A percentile compares a stretch with the other conserved stretches of the same genome.
Evolutionary conservation across 2,329 filamentous ascomycete genomes (phyloP).

Genomic region (Daldinia sp.): DNA sequence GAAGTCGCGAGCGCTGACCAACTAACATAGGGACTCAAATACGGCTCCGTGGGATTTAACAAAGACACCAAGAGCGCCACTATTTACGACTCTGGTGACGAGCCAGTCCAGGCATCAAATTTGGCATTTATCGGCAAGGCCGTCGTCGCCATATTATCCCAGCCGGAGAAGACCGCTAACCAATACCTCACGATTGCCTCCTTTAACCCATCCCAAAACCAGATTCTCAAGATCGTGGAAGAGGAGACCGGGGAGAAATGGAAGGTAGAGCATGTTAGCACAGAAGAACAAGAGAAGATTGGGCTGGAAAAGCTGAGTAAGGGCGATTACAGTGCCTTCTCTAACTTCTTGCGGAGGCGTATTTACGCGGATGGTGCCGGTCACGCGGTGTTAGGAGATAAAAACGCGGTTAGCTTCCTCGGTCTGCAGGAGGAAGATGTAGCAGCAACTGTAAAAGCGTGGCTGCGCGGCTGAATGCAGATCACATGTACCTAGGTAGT

Average conservation of each 20-base stretch:
- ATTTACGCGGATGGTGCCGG: slow-evolving; percentile 47
- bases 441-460: slow-evolving; percentile 42
- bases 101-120: slow-evolving; percentile 64
- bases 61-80: slow-evolving; percentile 61
- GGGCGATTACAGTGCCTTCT: slow-evolving; percentile 55
- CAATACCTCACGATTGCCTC: slow-evolving; percentile 69
- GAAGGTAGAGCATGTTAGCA: slow-evolving; percentile 56
- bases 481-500: slow-evolving; percentile 8
- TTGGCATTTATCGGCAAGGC: slow-evolving; percentile 64
- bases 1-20: background rate
- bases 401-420: slow-evolving; percentile 44
- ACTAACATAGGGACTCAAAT: slow-evolving; percentile 57
- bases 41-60: slow-evolving; percentile 65
- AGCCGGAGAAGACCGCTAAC: slow-evolving; percentile 66
- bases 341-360: slow-evolving; percentile 44
- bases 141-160: slow-evolving; percentile 63
- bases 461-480: slow-evolving; percentile 27
- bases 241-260: slow-evolving; percentile 64
- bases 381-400: slow-evolving; percentile 39
- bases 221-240: slow-evolving; percentile 67
- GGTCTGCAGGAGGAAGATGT: slow-evolving; percentile 48
- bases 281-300: slow-evolving; percentile 53
- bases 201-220: slow-evolving; percentile 68
- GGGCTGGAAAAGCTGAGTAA: slow-evolving; percentile 58
- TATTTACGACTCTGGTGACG: slow-evolving; percentile 68